A percentile compares a stretch with the other conserved stretches of the same genome.
Conservation (phyloP, 2,329 filamentous ascomycete species). For the Calonectria honghensis region DNA sequence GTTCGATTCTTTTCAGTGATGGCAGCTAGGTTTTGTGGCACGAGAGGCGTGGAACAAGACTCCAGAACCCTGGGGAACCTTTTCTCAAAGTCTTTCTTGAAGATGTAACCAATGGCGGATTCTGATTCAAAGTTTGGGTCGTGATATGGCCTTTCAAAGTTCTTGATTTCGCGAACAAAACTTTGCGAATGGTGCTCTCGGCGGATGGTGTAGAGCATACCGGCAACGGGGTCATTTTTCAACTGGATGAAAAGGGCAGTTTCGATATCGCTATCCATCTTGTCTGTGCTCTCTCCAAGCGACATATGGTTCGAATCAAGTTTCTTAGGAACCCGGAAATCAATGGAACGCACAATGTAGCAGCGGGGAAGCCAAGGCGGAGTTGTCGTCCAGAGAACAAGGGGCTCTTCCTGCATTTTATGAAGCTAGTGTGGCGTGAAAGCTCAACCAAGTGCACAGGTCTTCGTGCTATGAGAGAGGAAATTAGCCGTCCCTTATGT, state of each 20-base stretch:
- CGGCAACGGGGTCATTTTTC: slow-evolving; percentile 24
- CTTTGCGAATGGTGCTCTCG: slow-evolving; percentile 13
- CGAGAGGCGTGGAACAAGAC: slow-evolving; percentile 22
- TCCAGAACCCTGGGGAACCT: slow-evolving; percentile 33
- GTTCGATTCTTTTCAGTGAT: neutral
- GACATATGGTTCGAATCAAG: neutral
- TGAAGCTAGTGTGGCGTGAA: neutral
- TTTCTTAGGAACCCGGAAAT: slow-evolving; percentile 37
- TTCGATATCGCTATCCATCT: slow-evolving; percentile 19
- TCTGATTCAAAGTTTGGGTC: slow-evolving; percentile 42
- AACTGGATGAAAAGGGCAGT: slow-evolving; percentile 48
- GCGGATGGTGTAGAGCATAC: slow-evolving; percentile 42
- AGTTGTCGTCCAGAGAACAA: neutral
- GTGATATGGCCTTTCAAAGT: slow-evolving; percentile 28
- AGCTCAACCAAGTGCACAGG: no score
- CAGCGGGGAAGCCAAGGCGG: slow-evolving; percentile 44
- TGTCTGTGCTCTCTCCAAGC: neutral
- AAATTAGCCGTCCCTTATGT: neutral
- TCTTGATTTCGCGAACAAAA: slow-evolving; percentile 35
- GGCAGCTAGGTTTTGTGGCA: neutral
- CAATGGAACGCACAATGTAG: slow-evolving; percentile 42
- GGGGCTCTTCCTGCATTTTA: neutral
- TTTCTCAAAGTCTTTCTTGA: slow-evolving; percentile 45
- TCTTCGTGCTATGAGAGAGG: neutral
- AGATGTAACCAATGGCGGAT: slow-evolving; percentile 43